Evolutionary conservation across 129 eudicot species (phyloP).

Genomic region (Centella asiatica): DNA sequence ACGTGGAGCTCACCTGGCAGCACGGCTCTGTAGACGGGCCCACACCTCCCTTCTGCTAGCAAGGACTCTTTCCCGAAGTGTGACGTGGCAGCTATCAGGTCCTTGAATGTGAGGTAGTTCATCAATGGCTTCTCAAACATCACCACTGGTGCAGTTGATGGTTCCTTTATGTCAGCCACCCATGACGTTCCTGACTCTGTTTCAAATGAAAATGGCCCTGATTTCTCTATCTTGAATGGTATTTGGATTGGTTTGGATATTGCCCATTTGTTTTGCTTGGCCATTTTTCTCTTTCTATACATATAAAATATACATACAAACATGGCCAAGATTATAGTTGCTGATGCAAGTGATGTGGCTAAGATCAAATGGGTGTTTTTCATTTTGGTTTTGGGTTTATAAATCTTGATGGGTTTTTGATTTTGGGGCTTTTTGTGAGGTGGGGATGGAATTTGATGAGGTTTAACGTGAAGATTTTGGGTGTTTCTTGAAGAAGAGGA

Average conservation of each 20-base stretch:
- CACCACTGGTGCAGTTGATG: constrained; percentile 69
- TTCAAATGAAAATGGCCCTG: constrained; percentile 90
- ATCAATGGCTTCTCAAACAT: constrained; percentile 95
- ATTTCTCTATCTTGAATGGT: constrained; percentile 66
- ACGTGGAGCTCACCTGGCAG: constrained; percentile 96
- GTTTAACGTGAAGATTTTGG: constrained; percentile 21
- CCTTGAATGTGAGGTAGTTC: constrained; percentile 71
- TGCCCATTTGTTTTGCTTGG: constrained; percentile 64
- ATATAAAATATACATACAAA: constrained; percentile 22
- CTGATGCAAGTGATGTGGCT: constrained; percentile 32
- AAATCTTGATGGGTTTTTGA: constrained; percentile 16
- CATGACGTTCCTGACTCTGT: constrained; percentile 94
- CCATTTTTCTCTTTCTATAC: constrained; percentile 34
- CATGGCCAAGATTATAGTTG: constrained; percentile 23
- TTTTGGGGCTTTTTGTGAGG: constrained; percentile 15
- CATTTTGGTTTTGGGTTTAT: constrained; percentile 17
- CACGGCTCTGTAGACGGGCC: constrained; percentile 92
- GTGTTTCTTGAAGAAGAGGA: constrained; percentile 12
- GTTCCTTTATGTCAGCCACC: constrained; percentile 79
- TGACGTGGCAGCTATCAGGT: constrained; percentile 90
- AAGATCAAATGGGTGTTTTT: constrained; percentile 21
- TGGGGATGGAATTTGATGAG: constrained; percentile 21
- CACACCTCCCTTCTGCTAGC: constrained; percentile 88
- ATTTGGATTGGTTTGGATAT: constrained; percentile 71
- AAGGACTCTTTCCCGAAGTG: constrained; percentile 81